Base-by-base conservation (phyloP, 2,329 filamentous ascomycete species). In the Stemphylium beticola region DNA sequence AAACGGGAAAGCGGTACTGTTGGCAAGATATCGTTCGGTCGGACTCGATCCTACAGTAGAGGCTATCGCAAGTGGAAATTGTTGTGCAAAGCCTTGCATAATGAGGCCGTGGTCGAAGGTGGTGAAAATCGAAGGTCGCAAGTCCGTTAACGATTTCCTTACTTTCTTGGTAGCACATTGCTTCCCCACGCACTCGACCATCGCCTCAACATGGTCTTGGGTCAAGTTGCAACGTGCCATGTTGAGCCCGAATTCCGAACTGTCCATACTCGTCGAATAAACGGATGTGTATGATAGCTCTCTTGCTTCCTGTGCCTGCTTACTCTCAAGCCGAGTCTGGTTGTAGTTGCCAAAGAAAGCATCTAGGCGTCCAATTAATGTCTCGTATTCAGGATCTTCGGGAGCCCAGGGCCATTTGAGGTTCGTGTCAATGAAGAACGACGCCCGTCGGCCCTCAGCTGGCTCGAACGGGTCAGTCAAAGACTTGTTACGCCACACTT, bases 341-440 rank as follows among this genome's bases (percentile, higher is more conserved):
- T 68, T 67, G 14, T 55, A 48, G 12, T 64, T 31, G 6, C 68
- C 68, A 7, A 62, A 11, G 22, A 63, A 71, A 0, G 42, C 64
- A 37, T 68, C 61, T 3, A 68, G 36, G 5, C 66, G 66, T 2
- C 58, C 57, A 2, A 61, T 12, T 4, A 49, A 14, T 12, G 18
- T 14, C 9, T 42, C 47, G 34, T 60, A 40, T 2, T 33, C 41
- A 1, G 41, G 34, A 32, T 53, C 48, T 31, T 51, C 10, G 1
- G 9, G 6, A 29, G 15, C 33, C 44, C 47, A 53, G 4, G 49
- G 48, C 2, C 33, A 50, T 12, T 43, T 32, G 0, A 52, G 54
- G 29, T 58, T 57, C 0, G 67, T 72, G 17, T 72, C 68, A 4
- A 72, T 51, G 34, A 72, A 66, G 36, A 73, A 74, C 0, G 61